Conservation (phyloP, 2,329 filamentous ascomycete genomes). For the Chalaropsis ovoidea region DNA sequence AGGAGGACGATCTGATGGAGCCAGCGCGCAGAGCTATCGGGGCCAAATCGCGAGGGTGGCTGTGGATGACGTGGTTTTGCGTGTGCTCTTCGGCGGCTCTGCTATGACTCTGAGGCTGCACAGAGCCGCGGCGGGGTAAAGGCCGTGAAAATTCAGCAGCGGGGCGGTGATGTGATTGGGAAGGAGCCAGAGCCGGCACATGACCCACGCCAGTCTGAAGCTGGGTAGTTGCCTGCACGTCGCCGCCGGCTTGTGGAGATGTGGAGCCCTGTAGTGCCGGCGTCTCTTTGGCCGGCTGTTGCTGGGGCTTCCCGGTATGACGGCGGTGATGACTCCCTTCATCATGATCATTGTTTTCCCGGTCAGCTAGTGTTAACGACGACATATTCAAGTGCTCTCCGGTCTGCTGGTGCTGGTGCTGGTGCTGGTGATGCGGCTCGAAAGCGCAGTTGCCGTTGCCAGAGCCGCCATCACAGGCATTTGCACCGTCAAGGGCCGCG, state of each 20-base stretch:
- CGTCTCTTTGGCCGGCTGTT: background rate
- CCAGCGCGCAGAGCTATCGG: background rate
- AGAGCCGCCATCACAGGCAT: background rate
- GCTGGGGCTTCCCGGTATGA: background rate
- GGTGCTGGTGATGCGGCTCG: background rate
- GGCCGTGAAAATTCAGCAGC: background rate
- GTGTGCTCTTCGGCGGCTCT: background rate
- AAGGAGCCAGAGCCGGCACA: background rate
- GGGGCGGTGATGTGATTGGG: background rate
- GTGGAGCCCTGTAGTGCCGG: background rate
- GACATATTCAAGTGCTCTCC: background rate
- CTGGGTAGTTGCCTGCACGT: conserved; percentile 1
- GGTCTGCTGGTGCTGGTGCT: background rate
- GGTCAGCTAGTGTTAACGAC: too few species aligned
- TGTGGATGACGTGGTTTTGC: background rate
- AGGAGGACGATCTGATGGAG: conserved; percentile 2
- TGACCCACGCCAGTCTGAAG: background rate
- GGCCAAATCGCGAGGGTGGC: background rate
- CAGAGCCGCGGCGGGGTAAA: background rate
- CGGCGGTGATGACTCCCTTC: too few species aligned
- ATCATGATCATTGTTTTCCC: too few species aligned
- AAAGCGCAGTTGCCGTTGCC: background rate
- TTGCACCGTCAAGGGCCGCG: background rate
- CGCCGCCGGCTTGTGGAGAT: background rate
- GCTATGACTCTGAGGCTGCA: background rate